Base-by-base conservation (phyloP, 495 filamentous ascomycete genomes). In the Penicillium steckii region DNA sequence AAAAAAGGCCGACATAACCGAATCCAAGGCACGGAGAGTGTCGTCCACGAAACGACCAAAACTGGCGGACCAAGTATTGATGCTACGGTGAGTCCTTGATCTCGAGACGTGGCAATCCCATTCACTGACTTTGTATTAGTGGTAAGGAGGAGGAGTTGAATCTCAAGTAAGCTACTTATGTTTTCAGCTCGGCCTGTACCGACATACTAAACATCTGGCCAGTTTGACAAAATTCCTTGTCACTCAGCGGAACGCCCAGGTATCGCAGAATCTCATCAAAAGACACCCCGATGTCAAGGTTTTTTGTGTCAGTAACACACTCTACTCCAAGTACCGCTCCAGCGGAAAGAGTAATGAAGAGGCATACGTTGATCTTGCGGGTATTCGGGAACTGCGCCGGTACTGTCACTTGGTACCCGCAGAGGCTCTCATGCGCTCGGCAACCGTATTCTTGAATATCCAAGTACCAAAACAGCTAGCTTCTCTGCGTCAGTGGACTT, bases 271-370 rank as follows among this genome's bases (percentile, higher is more conserved):
- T 8, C 38, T 41, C 3, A 9, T 8, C 21, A 12, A n/a, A 5
- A 13, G 6, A 41, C 8, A 10, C 18, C 50, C 30, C 8, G 1
- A 24, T 3, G 18, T 63, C 13, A 15, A 48, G 22, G 8, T 69
- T 3, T 73, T 73, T 21, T 73, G 68, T 41, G 62, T 73, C 13
- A 66, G 70, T 55, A 73, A 71, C 33, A 50, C n/a, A 7, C 52
- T 68, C 1, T 71, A 70, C 25, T 23, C 52, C 0, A 33, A 61
- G 1, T 30, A 66, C 42, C 56, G 62, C 3, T 25, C 47, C 3
- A 26, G 10, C 2, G 33, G 48, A 4, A 8, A 19, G 0, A 38
- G 40, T 2, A 21, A 51, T 3, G 46, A 49, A 23, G 43, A 55
- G 21, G 53, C 40, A 3, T 73, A 67, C 35, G 17, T 65, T 13